These are phyloP conservation scores for Triticum monococcum DNA, from an alignment of 176 grass and related monocot genomes.

Conservation along the genomic window DNA sequence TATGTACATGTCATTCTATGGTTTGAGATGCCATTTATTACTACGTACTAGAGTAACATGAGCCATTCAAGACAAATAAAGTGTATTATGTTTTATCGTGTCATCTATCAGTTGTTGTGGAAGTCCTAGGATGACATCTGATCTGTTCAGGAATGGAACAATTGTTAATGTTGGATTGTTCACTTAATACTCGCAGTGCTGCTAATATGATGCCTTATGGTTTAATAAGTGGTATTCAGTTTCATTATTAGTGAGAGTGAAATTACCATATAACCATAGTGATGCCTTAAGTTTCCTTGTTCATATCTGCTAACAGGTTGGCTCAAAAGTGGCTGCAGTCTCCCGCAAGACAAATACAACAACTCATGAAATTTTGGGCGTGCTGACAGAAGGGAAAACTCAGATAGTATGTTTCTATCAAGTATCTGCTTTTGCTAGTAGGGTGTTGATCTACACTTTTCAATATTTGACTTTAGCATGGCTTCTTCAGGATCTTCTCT, in stretches of 20 bases:
- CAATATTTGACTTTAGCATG: not conserved
- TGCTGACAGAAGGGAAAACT: conserved; percentile 85
- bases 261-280: not conserved
- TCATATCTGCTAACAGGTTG: conserved; percentile 56
- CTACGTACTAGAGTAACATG: not conserved
- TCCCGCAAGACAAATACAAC: conserved; percentile 99
- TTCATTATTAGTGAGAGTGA: not conserved
- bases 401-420: conserved; percentile 63
- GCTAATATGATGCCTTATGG: not conserved
- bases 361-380: conserved; percentile 88
- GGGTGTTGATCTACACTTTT: conserved; percentile 10
- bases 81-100: not conserved
- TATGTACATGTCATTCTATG: not conserved
- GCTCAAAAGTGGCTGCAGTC: conserved; percentile 89
- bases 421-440: conserved; percentile 11
- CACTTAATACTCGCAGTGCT: not conserved
- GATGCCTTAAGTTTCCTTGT: not conserved
- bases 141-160: not conserved
- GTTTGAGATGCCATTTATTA: not conserved
- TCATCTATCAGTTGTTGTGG: not conserved
- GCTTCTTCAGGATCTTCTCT: not conserved
- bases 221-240: not conserved
- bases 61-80: not conserved
- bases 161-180: not conserved
- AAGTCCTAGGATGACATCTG: not conserved